Evolutionary conservation across 2,329 filamentous ascomycete species (phyloP).

Genomic region (Fusarium nematophilum): DNA sequence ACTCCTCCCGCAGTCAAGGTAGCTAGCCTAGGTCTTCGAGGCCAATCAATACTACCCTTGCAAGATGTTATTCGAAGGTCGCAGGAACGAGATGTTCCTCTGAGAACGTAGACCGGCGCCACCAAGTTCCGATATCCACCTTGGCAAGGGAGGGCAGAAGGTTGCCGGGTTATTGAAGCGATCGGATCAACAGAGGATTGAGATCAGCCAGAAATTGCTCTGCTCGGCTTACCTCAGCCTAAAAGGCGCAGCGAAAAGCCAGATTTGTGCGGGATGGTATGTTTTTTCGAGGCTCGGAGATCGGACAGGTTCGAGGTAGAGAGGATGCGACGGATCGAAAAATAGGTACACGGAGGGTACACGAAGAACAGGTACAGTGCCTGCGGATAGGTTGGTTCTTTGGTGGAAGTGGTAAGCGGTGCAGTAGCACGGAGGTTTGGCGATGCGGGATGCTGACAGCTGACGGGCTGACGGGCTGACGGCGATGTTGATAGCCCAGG

Average conservation of each 20-base stretch:
- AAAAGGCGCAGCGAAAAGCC: conserved; percentile 34
- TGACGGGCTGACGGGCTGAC: conserved; percentile 17
- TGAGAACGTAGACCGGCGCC: conserved; percentile 16
- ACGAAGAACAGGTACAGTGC: conserved; percentile 9
- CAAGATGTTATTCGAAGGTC: conserved; percentile 7
- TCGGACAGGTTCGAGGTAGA: conserved; percentile 8
- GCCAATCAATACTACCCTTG: too few species aligned
- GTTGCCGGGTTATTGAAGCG: conserved; percentile 3
- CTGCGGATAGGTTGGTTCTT: neutral
- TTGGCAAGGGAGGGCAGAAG: conserved; percentile 34
- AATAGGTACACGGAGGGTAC: neutral
- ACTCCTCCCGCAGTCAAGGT: too few species aligned
- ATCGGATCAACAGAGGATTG: conserved; percentile 7
- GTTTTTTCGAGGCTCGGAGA: conserved; percentile 4
- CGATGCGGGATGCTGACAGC: conserved; percentile 6
- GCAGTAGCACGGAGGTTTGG: conserved; percentile 9
- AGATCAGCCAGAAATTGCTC: conserved; percentile 5
- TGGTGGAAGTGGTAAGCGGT: too few species aligned
- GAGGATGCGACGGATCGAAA: conserved; percentile 18
- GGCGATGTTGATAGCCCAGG: conserved; percentile 16
- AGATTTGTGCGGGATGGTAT: conserved; percentile 25
- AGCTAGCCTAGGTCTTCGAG: too few species aligned
- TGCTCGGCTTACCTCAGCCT: conserved; percentile 4
- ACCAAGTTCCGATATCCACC: conserved; percentile 32
- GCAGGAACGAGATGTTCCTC: conserved; percentile 21